phyloP scores from a whole-genome alignment of 2,329 filamentous ascomycete genomes.

The Cladosporium austrohemisphaericum region DNA sequence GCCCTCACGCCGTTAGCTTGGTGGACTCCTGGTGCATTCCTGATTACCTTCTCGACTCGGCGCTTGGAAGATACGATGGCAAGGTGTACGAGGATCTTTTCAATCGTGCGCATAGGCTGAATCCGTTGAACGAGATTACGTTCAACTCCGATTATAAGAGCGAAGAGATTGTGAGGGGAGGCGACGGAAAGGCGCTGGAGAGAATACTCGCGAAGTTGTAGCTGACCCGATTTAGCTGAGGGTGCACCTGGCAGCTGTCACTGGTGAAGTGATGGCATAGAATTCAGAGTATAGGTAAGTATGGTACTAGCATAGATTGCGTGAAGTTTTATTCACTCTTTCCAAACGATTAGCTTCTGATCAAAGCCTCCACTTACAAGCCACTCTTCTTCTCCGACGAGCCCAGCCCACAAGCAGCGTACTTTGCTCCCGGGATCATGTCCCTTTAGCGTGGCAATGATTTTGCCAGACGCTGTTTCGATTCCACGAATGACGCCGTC shows the following conservation, averaged over 20 bases:
- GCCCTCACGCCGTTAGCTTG: slow-evolving; percentile 50
- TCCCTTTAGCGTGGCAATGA: slow-evolving; percentile 49
- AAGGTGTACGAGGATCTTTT: slow-evolving; percentile 54
- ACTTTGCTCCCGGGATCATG: slow-evolving; percentile 58
- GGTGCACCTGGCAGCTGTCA: no score
- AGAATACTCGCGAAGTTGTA: slow-evolving; percentile 32
- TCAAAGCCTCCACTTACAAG: slow-evolving; percentile 64
- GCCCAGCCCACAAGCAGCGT: slow-evolving; percentile 55
- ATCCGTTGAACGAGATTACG: slow-evolving; percentile 49
- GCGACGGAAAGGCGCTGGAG: slow-evolving; percentile 31
- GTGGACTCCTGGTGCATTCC: slow-evolving; percentile 53
- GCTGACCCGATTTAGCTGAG: no score
- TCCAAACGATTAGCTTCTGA: slow-evolving; percentile 58
- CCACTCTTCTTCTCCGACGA: slow-evolving; percentile 44
- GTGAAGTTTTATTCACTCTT: slow-evolving; percentile 18
- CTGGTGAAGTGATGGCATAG: no score
- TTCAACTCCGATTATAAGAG: slow-evolving; percentile 50
- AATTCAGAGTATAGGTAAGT: no score
- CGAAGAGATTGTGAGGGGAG: slow-evolving; percentile 48
- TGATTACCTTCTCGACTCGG: slow-evolving; percentile 51
- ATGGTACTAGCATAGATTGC: neutral
- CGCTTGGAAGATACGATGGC: slow-evolving; percentile 50
- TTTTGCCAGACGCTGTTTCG: slow-evolving; percentile 56
- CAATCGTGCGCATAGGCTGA: slow-evolving; percentile 48
- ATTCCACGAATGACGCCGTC: slow-evolving; percentile 60